Percentiles rank a stretch among this genome's conserved stretches.
Conservation (phyloP, 2,329 filamentous ascomycete species). For the Amylocarpus encephaloides region DNA sequence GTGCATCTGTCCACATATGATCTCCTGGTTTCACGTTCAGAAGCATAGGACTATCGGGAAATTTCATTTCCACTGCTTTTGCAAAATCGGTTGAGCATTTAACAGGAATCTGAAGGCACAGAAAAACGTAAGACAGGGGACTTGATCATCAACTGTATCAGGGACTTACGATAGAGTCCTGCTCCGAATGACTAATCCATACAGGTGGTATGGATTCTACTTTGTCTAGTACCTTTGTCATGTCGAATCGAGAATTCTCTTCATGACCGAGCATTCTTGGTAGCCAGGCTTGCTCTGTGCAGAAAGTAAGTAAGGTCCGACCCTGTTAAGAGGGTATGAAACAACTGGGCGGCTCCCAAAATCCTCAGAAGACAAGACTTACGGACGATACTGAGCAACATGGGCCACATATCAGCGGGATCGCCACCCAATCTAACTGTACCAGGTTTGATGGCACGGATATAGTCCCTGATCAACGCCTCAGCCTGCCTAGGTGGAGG, state of each 20-base stretch:
- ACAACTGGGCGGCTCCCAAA: background rate
- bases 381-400: background rate
- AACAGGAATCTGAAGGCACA: background rate
- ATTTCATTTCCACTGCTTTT: background rate
- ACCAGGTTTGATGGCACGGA: background rate
- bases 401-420: background rate
- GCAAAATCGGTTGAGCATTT: slow-evolving; percentile 1
- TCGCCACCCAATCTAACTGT: background rate
- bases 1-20: background rate
- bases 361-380: background rate
- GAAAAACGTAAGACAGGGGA: background rate
- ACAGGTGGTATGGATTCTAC: too few species aligned
- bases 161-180: slow-evolving; percentile 1
- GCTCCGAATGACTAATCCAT: too few species aligned
- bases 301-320: background rate
- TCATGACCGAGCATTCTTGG: background rate
- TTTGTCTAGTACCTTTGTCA: too few species aligned
- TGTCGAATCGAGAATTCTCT: too few species aligned
- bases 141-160: background rate
- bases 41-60: background rate
- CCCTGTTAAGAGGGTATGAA: background rate
- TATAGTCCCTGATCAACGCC: background rate
- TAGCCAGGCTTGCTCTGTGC: background rate
- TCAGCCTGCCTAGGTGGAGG: slow-evolving; percentile 1
- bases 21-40: background rate